A percentile compares a stretch with the other conserved stretches of the same genome.
Conservation (phyloP, 1,284 basidiomycete genomes). For the Sanghuangporus baumii region DNA sequence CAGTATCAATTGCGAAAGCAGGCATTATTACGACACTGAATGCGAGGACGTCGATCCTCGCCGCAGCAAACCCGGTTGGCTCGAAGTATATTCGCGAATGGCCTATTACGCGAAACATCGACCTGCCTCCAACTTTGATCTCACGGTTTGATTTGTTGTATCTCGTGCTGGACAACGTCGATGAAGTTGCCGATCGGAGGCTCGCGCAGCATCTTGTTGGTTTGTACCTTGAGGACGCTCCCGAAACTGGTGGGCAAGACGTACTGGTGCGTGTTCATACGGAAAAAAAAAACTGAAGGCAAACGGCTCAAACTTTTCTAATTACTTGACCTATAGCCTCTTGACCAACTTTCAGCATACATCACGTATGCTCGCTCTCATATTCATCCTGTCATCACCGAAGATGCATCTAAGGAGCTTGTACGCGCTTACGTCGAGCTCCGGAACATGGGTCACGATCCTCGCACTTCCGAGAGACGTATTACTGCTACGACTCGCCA, state of each 20-base stretch:
- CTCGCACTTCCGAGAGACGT: conserved; percentile 81
- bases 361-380: conserved; percentile 92
- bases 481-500: conserved; percentile 98
- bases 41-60: conserved; percentile 93
- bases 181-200: conserved; percentile 84
- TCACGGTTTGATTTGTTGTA: conserved; percentile 98
- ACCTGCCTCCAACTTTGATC: conserved; percentile 95
- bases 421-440: conserved; percentile 90
- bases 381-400: conserved; percentile 85
- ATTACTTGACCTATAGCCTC: conserved; percentile 46
- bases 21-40: conserved; percentile 99
- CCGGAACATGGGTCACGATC: conserved; percentile 88
- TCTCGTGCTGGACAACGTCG: conserved; percentile 91
- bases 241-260: conserved; percentile 64
- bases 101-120: conserved; percentile 46
- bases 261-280: conserved; percentile 57
- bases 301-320: not conserved
- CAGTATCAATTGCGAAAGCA: conserved; percentile 98
- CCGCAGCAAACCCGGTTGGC: conserved; percentile 95
- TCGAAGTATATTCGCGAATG: conserved; percentile 71
- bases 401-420: conserved; percentile 81
- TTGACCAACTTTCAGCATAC: conserved; percentile 89
- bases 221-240: conserved; percentile 89
- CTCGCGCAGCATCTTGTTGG: conserved; percentile 92
- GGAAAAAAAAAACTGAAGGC: not conserved